Evolutionary conservation across 192 early-diverging fungal species (phyloP), one percentile per base, ranked within the genome.

Genomic region (Gaertneriomyces semiglobifer): DNA sequence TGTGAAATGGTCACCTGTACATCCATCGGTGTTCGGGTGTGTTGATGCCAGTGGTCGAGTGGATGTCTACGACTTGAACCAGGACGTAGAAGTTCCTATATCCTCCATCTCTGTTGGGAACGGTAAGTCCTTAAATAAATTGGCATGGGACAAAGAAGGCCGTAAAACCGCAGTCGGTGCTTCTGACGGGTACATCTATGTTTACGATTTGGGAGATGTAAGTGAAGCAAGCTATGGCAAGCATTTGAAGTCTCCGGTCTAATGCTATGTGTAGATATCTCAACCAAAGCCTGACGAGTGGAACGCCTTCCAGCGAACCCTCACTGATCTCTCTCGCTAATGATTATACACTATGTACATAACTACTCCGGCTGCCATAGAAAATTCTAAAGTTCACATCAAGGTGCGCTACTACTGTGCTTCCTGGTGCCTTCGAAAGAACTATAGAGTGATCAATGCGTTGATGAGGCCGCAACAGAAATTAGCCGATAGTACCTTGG

Each of bases 1-100:
- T 73, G 96, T 92, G 10, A 89, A 90, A 72, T 99, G 97, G 97
- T 95, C 93, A 16, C 96, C 97, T 3, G 78, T 81, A n/a, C 95
- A 98, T 71, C 97, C 97, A 6, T 86, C 95, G 0, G 63, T 98
- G 41, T 98, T 99, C 81, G 95, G 87, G 14, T 83, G 88, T 1
- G 93, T 92, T 3, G 94, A 98, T 68, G 97, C 94, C 7, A 86
- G 80, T 0, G 97, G 96, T 6, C 84, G 85, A 60, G 87, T 99
- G 75, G 88, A 91, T 63, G 69, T 99, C 52, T 98, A 93, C 90
- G 92, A 99, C 73, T 74, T 99, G 67, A 99, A 95, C 74, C 67
- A 73, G 19, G 92, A 97, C 45, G 83, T 86, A 11, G 95, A 97
- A 76, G 88, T 93, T 46, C 63, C 81, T 51, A 81, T 88, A 8